Evolutionary conservation across 1,284 basidiomycete species (phyloP).

Genomic region (Kalmanozyma brasiliensis): DNA sequence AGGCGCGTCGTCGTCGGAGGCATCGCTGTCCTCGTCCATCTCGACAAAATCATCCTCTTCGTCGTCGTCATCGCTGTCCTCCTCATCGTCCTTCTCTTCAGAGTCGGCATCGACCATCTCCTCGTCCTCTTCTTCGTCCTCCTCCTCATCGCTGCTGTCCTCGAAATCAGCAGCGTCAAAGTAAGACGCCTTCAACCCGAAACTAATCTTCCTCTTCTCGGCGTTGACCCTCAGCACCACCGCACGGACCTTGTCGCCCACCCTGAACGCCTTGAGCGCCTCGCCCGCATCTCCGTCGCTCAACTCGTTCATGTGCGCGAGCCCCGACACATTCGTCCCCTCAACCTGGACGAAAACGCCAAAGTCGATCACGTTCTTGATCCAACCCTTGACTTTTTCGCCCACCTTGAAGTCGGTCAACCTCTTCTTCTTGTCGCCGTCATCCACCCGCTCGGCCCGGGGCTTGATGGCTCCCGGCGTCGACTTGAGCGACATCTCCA

Average conservation of each 20-base stretch:
- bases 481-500: conserved; percentile 84
- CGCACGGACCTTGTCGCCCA: conserved; percentile 87
- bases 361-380: conserved; percentile 78
- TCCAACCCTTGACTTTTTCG: conserved; percentile 67
- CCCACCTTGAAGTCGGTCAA: conserved; percentile 62
- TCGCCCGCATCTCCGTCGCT: conserved; percentile 68
- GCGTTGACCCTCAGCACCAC: conserved; percentile 78
- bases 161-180: conserved; percentile 72
- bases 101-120: conserved; percentile 49
- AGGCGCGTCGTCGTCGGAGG: conserved; percentile 33
- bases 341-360: conserved; percentile 92
- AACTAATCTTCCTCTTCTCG: conserved; percentile 81
- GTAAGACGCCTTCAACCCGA: conserved; percentile 89
- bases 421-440: conserved; percentile 29
- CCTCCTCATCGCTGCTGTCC: conserved; percentile 67
- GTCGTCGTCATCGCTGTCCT: conserved; percentile 39
- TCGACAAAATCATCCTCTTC: conserved; percentile 42
- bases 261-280: conserved; percentile 83
- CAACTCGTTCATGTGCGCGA: conserved; percentile 81
- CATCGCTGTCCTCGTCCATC: conserved; percentile 59
- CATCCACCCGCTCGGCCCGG: conserved; percentile 68
- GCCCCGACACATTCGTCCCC: conserved; percentile 82
- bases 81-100: conserved; percentile 49
- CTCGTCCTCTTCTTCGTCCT: conserved; percentile 69
- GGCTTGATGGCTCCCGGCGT: conserved; percentile 67